Percentiles rank a stretch among this genome's conserved stretches.
phyloP scores from a whole-genome alignment of 73 alveolate species.

The Effrenium voratum region DNA sequence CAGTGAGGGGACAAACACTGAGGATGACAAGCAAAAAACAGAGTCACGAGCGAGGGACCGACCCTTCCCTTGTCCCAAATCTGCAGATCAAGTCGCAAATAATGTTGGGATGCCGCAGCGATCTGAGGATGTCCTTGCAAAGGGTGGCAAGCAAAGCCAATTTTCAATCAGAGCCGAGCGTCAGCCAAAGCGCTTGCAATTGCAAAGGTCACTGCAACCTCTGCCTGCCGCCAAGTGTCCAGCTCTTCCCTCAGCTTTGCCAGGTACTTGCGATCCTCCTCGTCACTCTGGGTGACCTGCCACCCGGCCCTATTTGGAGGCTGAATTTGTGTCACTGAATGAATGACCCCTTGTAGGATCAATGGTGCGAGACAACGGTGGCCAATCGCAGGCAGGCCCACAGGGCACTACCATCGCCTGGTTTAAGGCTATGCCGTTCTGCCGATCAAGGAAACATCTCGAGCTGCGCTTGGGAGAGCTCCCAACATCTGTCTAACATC shows the following conservation, averaged over 20 bases:
- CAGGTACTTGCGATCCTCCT: conserved; percentile 85
- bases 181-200: not conserved
- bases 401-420: too few relatives aligned
- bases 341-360: too few relatives aligned
- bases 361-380: too few relatives aligned
- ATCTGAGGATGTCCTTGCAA: conserved; percentile 81
- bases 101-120: conserved; percentile 82
- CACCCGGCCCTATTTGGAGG: too few relatives aligned
- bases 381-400: too few relatives aligned
- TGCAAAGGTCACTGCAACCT: not conserved
- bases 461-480: too few relatives aligned
- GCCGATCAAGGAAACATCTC: too few relatives aligned
- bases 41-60: not conserved
- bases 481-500: too few relatives aligned
- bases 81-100: not conserved
- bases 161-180: not conserved
- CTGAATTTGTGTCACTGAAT: too few relatives aligned
- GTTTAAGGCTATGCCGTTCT: too few relatives aligned
- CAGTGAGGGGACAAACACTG: too few relatives aligned
- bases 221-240: not conserved
- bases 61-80: too few relatives aligned
- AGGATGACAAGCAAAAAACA: not conserved
- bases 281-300: conserved; percentile 79
- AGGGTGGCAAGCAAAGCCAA: not conserved
- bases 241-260: conserved; percentile 80